A percentile compares a stretch with the other conserved stretches of the same genome.
Evolutionary conservation across 371 early-diverging fungal genomes (phyloP).

Genomic region (Mortierella sp.): DNA sequence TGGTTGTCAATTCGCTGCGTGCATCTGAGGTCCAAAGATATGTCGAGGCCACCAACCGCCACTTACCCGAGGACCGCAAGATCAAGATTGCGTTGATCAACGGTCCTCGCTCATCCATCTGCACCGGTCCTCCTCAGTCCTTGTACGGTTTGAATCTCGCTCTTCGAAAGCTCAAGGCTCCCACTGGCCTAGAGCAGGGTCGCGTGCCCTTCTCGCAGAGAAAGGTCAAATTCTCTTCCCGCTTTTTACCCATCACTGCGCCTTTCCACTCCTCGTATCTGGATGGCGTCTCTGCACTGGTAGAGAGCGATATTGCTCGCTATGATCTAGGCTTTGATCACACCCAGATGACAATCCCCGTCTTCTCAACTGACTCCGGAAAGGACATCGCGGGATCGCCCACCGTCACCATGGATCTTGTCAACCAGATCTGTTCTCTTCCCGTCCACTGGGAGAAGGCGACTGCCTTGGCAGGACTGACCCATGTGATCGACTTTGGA

Average conservation of each 20-base stretch:
- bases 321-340: constrained; percentile 69
- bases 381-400: constrained; percentile 70
- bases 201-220: constrained; percentile 89
- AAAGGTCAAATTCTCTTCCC: constrained; percentile 86
- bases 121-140: constrained; percentile 90
- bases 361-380: constrained; percentile 83
- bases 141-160: constrained; percentile 90
- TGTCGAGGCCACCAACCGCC: constrained; percentile 87
- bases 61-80: constrained; percentile 82
- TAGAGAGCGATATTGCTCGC: constrained; percentile 73
- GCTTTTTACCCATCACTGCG: constrained; percentile 89
- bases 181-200: constrained; percentile 84
- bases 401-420: constrained; percentile 75
- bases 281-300: constrained; percentile 67
- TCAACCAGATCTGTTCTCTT: constrained; percentile 82
- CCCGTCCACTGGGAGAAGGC: constrained; percentile 94
- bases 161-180: constrained; percentile 89
- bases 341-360: constrained; percentile 74
- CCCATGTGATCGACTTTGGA: constrained; percentile 95
- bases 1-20: constrained; percentile 84
- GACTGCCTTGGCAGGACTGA: constrained; percentile 74
- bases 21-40: constrained; percentile 81
- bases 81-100: constrained; percentile 89
- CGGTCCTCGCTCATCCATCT: constrained; percentile 87
- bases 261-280: constrained; percentile 91